Evolutionary conservation across 257 asterid genomes (phyloP).

Genomic region (Salvia miltiorrhiza): DNA sequence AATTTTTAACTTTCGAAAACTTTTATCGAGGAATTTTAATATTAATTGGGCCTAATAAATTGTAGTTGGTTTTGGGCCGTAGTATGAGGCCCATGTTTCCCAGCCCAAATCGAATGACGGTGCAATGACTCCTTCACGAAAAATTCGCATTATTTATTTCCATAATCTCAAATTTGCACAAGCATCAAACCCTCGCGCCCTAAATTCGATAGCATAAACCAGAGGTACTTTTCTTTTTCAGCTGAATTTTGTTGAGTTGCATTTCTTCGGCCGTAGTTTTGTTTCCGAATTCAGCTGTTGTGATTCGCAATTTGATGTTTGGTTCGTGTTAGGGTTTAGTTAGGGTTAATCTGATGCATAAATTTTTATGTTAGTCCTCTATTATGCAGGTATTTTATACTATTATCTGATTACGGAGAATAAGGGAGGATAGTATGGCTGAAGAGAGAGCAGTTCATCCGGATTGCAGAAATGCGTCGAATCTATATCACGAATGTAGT

Average conservation of each 20-base stretch:
- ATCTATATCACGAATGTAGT: constrained; percentile 65
- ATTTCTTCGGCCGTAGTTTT: not conserved
- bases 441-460: constrained; percentile 64
- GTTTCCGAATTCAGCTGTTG: not conserved
- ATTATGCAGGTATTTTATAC: not conserved
- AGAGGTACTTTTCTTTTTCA: not conserved
- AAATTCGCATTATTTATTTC: not conserved
- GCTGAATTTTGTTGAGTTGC: not conserved
- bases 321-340: no score
- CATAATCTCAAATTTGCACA: not conserved
- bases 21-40: no score
- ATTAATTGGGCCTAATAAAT: no score
- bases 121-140: no score
- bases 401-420: not conserved
- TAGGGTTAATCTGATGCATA: constrained; percentile 5
- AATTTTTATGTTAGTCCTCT: not conserved
- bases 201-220: constrained; percentile 2
- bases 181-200: constrained; percentile 1
- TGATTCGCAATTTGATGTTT: not conserved
- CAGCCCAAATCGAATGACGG: not conserved
- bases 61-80: not conserved
- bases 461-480: constrained; percentile 61
- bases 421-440: constrained; percentile 17
- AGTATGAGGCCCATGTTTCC: not conserved
- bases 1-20: no score